Percentiles rank a stretch among this genome's conserved stretches.
These are phyloP conservation scores for Platismatia glauca DNA, from an alignment of 495 filamentous ascomycete genomes.

Conservation along the genomic window DNA sequence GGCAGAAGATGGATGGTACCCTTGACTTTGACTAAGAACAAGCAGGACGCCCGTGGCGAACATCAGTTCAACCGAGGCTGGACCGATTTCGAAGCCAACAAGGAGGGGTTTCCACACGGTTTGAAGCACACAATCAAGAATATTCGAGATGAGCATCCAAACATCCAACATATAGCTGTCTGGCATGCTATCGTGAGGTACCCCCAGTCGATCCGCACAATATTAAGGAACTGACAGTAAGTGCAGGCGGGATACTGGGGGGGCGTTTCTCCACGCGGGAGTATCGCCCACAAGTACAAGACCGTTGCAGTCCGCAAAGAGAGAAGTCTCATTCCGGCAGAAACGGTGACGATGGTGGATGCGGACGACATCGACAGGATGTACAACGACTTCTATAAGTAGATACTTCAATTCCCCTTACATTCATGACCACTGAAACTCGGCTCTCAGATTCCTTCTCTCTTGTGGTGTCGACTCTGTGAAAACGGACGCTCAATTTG, in stretches of 20 bases:
- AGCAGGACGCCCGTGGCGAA: conserved; percentile 45
- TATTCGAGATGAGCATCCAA: conserved; percentile 61
- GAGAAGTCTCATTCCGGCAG: conserved; percentile 46
- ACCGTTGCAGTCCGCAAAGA: conserved; percentile 55
- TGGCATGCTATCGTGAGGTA: conserved; percentile 73
- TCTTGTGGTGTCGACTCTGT: conserved; percentile 66
- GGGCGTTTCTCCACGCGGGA: conserved; percentile 63
- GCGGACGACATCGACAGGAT: conserved; percentile 61
- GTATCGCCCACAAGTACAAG: conserved; percentile 68
- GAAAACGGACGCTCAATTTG: conserved; percentile 87
- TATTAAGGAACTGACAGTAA: not conserved
- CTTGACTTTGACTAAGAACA: conserved; percentile 29
- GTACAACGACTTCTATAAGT: conserved; percentile 82
- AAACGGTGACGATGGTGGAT: conserved; percentile 64
- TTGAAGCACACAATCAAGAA: conserved; percentile 56
- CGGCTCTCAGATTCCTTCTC: conserved; percentile 48
- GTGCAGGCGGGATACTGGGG: conserved; percentile 72
- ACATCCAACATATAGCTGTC: conserved; percentile 77
- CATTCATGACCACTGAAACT: not conserved
- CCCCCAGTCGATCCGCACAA: not conserved
- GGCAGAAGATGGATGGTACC: not conserved
- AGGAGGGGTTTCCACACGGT: conserved; percentile 68
- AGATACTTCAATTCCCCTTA: not conserved
- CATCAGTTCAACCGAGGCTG: conserved; percentile 46
- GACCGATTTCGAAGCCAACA: conserved; percentile 75